A percentile compares a stretch with the other conserved stretches of the same genome.
phyloP scores from a whole-genome alignment of 2,329 filamentous ascomycete genomes.

The Talaromyces atroroseus region DNA sequence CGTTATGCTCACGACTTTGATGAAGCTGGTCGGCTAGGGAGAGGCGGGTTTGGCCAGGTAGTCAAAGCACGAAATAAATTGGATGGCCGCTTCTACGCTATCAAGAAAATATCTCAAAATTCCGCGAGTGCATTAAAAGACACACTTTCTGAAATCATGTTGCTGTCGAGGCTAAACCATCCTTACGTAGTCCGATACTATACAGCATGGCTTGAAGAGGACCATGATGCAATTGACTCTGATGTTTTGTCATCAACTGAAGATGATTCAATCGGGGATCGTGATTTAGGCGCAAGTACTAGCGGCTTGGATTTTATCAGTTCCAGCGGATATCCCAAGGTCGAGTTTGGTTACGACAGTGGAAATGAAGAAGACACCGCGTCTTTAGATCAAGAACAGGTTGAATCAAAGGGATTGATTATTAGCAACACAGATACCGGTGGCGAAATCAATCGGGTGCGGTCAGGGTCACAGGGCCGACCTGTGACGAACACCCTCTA shows the following conservation, averaged over 20 bases:
- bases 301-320: slow-evolving; percentile 90
- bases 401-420: slow-evolving; percentile 20
- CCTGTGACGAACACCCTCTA: slow-evolving; percentile 72
- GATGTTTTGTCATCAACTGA: slow-evolving; percentile 47
- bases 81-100: slow-evolving; percentile 87
- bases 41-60: slow-evolving; percentile 93
- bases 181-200: slow-evolving; percentile 86
- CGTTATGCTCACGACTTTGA: slow-evolving; percentile 86
- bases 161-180: slow-evolving; percentile 89
- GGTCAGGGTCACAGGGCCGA: slow-evolving; percentile 46
- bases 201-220: slow-evolving; percentile 87
- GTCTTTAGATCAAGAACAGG: slow-evolving; percentile 29
- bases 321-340: slow-evolving; percentile 68
- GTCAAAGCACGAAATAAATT: slow-evolving; percentile 93
- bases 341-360: slow-evolving; percentile 64
- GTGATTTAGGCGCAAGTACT: slow-evolving; percentile 61
- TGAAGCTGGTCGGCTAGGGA: slow-evolving; percentile 81
- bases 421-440: slow-evolving; percentile 24
- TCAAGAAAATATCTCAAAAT: slow-evolving; percentile 90
- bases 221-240: slow-evolving; percentile 36
- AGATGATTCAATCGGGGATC: slow-evolving; percentile 42
- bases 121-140: slow-evolving; percentile 58
- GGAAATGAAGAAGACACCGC: slow-evolving; percentile 41
- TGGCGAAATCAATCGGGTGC: slow-evolving; percentile 35
- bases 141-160: slow-evolving; percentile 77